Evolutionary conservation across 345 rosid genomes (phyloP).

Genomic region (Euphorbia pulcherrima): DNA sequence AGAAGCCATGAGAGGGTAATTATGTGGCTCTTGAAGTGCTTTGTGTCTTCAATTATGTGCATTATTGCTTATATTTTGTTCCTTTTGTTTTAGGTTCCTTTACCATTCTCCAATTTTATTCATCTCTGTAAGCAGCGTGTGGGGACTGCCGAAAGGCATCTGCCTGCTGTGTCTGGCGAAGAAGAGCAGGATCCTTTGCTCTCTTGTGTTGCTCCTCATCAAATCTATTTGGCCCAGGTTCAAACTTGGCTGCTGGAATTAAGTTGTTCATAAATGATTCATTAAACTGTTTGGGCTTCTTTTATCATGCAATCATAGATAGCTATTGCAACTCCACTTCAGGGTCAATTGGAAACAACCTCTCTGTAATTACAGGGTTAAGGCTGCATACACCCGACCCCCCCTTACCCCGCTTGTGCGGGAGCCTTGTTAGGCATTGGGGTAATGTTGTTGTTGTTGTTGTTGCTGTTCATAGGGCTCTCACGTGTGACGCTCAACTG

Average conservation of each 20-base stretch:
- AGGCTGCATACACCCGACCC: no score
- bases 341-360: no score
- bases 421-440: no score
- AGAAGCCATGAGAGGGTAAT: slow-evolving; percentile 90
- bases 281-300: no score
- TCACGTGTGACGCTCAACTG: not conserved
- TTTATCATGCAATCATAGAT: no score
- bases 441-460: no score
- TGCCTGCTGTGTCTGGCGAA: slow-evolving; percentile 15
- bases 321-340: no score
- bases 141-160: slow-evolving; percentile 26
- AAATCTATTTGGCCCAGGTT: slow-evolving; percentile 87
- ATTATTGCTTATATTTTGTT: not conserved
- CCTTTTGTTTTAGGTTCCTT: slow-evolving; percentile 48
- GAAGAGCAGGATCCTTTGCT: slow-evolving; percentile 28
- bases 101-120: slow-evolving; percentile 69
- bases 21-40: slow-evolving; percentile 7
- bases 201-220: slow-evolving; percentile 41
- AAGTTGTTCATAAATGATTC: not conserved
- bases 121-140: slow-evolving; percentile 55
- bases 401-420: no score
- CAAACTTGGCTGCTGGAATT: not conserved
- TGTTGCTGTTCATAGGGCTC: not conserved
- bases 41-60: not conserved
- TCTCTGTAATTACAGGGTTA: no score